A percentile compares a stretch with the other conserved stretches of the same genome.
These are phyloP conservation scores for Globisporangium alternatum DNA, from an alignment of 352 stramenopile species.

Conservation along the genomic window DNA sequence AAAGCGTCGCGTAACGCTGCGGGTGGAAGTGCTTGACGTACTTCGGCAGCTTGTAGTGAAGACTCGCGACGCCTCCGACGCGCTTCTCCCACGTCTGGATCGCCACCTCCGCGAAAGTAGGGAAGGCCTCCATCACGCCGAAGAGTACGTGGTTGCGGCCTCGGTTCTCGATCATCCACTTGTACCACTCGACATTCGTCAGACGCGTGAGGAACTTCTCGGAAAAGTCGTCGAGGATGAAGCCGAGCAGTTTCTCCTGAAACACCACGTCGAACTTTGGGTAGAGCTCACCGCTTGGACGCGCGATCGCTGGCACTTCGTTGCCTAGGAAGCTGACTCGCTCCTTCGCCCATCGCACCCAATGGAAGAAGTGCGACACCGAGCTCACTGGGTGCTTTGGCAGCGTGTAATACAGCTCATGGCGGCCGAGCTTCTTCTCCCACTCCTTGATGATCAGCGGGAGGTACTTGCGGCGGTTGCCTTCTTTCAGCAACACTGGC, in stretches of 20 bases:
- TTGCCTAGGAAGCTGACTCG: conserved; percentile 60
- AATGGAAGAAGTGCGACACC: conserved; percentile 71
- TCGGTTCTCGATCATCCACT: conserved; percentile 66
- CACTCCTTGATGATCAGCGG: conserved; percentile 50
- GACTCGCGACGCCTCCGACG: conserved; percentile 22
- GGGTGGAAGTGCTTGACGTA: conserved; percentile 78
- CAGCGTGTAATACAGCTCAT: conserved; percentile 64
- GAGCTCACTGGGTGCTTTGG: conserved; percentile 57
- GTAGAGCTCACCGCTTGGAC: conserved; percentile 48
- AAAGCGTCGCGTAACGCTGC: conserved; percentile 96
- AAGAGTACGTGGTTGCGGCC: conserved; percentile 63
- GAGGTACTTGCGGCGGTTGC: conserved; percentile 56
- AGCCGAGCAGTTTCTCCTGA: conserved; percentile 50
- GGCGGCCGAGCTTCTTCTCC: conserved; percentile 52
- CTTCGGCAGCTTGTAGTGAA: conserved; percentile 61
- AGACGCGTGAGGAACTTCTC: conserved; percentile 45
- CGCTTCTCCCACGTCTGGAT: conserved; percentile 71
- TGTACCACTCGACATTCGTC: conserved; percentile 70
- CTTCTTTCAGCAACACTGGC: conserved; percentile 33
- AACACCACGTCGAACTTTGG: conserved; percentile 68
- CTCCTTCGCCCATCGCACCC: conserved; percentile 82
- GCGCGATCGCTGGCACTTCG: conserved; percentile 39
- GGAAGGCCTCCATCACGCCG: conserved; percentile 58
- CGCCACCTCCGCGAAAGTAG: conserved; percentile 49
- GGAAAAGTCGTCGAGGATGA: conserved; percentile 71